These are phyloP conservation scores for Dactylellina cionopaga DNA, from an alignment of 2,329 filamentous ascomycete species.

Conservation along the genomic window DNA sequence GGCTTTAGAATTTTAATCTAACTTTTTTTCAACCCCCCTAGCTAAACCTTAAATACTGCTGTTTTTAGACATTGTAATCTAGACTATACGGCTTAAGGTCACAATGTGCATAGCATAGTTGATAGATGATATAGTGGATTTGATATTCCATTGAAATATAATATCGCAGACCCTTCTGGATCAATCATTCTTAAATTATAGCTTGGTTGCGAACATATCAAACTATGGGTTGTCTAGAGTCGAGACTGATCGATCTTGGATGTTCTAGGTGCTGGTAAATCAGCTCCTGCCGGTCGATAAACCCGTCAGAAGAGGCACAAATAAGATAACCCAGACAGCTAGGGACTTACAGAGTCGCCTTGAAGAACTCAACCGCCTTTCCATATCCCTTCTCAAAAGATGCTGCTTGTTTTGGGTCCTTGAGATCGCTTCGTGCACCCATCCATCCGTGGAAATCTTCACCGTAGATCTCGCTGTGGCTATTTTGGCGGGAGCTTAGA, in stretches of 20 bases:
- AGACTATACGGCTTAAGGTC: too few relatives aligned
- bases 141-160: too few relatives aligned
- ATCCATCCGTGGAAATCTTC: conserved; percentile 45
- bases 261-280: conserved; percentile 4
- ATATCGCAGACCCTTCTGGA: too few relatives aligned
- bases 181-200: too few relatives aligned
- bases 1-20: too few relatives aligned
- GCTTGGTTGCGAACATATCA: too few relatives aligned
- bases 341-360: conserved; percentile 32
- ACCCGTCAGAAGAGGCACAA: not conserved
- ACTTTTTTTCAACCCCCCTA: too few relatives aligned
- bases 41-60: too few relatives aligned
- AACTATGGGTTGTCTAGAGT: too few relatives aligned
- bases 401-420: conserved; percentile 9
- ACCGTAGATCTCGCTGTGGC: conserved; percentile 14
- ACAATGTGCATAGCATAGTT: too few relatives aligned
- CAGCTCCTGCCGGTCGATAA: conserved; percentile 12
- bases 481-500: conserved; percentile 12
- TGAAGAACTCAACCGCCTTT: conserved; percentile 44
- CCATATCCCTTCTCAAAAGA: conserved; percentile 39
- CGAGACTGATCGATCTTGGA: not conserved
- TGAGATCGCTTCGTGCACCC: conserved; percentile 43
- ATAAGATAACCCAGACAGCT: not conserved
- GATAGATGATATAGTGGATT: too few relatives aligned
- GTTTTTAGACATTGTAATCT: too few relatives aligned